These are phyloP conservation scores for Oryza brachyantha DNA, from an alignment of 176 grass and related monocot species.

Conservation along the genomic window DNA sequence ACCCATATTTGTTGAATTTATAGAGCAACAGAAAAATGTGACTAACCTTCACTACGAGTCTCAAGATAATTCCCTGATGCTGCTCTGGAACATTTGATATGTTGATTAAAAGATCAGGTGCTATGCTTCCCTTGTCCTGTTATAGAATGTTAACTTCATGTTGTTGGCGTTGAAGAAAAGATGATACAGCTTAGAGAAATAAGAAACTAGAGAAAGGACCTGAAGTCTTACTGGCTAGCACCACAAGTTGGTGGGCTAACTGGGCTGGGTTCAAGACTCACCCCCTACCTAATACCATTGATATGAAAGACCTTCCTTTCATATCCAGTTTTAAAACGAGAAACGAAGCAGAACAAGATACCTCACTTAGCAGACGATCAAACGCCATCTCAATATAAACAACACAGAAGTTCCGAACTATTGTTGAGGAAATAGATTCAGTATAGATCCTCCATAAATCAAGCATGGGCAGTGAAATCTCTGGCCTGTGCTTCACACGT, in stretches of 20 bases:
- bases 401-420: constrained; percentile 80
- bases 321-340: too few species aligned
- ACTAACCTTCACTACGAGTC: constrained; percentile 76
- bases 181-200: neutral
- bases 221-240: too few species aligned
- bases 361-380: constrained; percentile 66
- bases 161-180: constrained; percentile 14
- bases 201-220: neutral
- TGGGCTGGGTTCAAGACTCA: too few species aligned
- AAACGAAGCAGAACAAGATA: constrained; percentile 19
- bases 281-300: too few species aligned
- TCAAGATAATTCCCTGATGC: constrained; percentile 87
- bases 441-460: constrained; percentile 93
- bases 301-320: too few species aligned
- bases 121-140: constrained; percentile 69
- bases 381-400: constrained; percentile 97
- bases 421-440: constrained; percentile 46
- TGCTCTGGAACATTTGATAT: constrained; percentile 67
- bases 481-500: constrained; percentile 76
- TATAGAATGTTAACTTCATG: constrained; percentile 7
- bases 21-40: neutral
- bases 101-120: constrained; percentile 78
- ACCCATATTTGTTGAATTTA: neutral
- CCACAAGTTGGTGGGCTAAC: too few species aligned
- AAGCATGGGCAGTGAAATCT: constrained; percentile 71